Percentiles rank a stretch among this genome's conserved stretches.
phyloP scores from a whole-genome alignment of 371 early-diverging fungal genomes.

The Mucor irregularis region DNA sequence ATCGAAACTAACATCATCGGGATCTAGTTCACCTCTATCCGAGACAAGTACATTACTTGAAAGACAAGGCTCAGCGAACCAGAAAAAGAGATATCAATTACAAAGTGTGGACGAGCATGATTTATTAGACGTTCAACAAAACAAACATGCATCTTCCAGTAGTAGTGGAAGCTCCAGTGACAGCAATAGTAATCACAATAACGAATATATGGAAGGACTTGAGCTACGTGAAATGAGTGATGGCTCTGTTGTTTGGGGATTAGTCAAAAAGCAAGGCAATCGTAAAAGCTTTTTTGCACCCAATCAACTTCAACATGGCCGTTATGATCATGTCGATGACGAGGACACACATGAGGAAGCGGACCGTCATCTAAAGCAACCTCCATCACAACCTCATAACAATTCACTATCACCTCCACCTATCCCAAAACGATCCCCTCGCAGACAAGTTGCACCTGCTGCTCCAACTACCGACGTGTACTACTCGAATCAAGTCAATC shows the following conservation, averaged over 20 bases:
- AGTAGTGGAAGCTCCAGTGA: neutral
- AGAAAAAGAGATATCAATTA: slow-evolving; percentile 14
- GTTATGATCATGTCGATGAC: slow-evolving; percentile 12
- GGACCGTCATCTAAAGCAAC: neutral
- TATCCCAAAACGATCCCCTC: slow-evolving; percentile 43
- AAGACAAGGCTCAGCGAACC: neutral
- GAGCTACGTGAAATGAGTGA: slow-evolving; percentile 54
- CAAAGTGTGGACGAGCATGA: slow-evolving; percentile 18
- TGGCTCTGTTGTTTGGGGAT: slow-evolving; percentile 47
- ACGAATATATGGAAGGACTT: slow-evolving; percentile 33
- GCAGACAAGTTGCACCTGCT: slow-evolving; percentile 14
- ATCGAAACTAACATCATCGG: neutral
- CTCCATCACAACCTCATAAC: neutral
- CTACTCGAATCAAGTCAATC: slow-evolving; percentile 36
- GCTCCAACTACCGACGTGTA: slow-evolving; percentile 37
- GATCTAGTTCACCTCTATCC: neutral
- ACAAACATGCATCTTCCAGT: neutral
- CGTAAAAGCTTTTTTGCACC: slow-evolving; percentile 33
- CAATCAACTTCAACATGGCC: slow-evolving; percentile 2
- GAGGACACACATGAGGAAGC: slow-evolving; percentile 1
- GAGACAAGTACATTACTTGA: neutral
- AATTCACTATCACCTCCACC: slow-evolving; percentile 31
- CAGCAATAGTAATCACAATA: neutral
- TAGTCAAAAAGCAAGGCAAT: slow-evolving; percentile 39
- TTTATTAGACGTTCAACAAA: neutral